Evolutionary conservation across 345 rosid genomes (phyloP), one percentile per base, ranked within the genome.

Genomic region (Mangifera indica): DNA sequence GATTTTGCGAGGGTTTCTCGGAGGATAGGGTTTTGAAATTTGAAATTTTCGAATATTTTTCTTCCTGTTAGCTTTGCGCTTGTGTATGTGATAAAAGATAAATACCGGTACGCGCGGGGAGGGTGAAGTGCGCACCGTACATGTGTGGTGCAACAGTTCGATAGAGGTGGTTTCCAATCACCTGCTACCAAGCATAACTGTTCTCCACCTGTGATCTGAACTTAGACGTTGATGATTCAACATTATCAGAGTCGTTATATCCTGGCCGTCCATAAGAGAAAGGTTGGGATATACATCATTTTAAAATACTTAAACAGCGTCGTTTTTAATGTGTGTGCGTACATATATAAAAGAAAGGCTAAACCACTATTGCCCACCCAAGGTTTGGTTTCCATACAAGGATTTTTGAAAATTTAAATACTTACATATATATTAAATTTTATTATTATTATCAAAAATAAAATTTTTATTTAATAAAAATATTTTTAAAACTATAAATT

Each of bases 11-110:
- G 81, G 59, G 63, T 9, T n/a, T 68, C 61, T 32, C 21, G 46
- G 74, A 63, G 63, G 72, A 57, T 51, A 64, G 74, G 76, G 74
- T 25, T 70, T 70, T 70, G 44, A 74, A 74, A 26, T 72, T 79
- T 71, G 67, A 79, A 74, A 67, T 5, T 37, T 62, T 55, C 62
- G 61, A 40, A 25, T 21, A 13, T 51, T n/a, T n/a, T 37, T 0
- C 7, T 10, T 56, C 10, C 15, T 0, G 20, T 57, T 40, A 13
- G 13, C 21, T 25, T 42, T 57, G 1, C 6, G 37, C 37, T 34
- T 40, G 58, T 7, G 53, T 14, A 12, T 29, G 26, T 17, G 4
- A 4, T 3, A 7, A 24, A 20, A 34, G 12, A 56, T 25, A 3
- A 69, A 22, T 18, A 69, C 4, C 17, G 55, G 12, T 44, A 58